Evolutionary conservation across 345 rosid genomes (phyloP).

Genomic region (Excoecaria cochinchinensis): DNA sequence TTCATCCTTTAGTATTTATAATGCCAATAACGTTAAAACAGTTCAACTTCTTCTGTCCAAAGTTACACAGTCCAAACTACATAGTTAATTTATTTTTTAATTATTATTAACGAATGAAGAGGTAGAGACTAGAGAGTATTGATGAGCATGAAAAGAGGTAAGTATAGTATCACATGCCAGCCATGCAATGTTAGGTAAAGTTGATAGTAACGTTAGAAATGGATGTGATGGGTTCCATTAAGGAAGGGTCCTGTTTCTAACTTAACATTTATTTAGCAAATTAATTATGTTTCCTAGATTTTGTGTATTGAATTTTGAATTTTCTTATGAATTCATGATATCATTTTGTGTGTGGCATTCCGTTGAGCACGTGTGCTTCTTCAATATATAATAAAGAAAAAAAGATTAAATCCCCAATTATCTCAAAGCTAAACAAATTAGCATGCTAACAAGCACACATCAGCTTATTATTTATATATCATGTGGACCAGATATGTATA

Average conservation of each 20-base stretch:
- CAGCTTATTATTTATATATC: too few relatives aligned
- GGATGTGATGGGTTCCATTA: constrained; percentile 21
- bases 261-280: neutral
- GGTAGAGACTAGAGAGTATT: too few relatives aligned
- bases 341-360: neutral
- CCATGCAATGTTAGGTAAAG: constrained; percentile 31
- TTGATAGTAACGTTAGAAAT: constrained; percentile 25
- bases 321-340: neutral
- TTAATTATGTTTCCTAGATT: neutral
- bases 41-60: too few relatives aligned
- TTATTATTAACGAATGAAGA: neutral
- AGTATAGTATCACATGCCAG: constrained; percentile 30
- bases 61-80: too few relatives aligned
- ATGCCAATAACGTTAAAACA: too few relatives aligned
- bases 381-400: neutral
- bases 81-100: neutral
- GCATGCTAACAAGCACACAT: too few relatives aligned
- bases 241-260: neutral
- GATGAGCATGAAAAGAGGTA: constrained; percentile 12
- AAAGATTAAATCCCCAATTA: too few relatives aligned
- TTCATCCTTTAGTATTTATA: too few relatives aligned
- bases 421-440: too few relatives aligned
- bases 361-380: neutral
- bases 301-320: neutral
- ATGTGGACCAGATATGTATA: neutral